These are phyloP conservation scores for Starmerella lactis-condensi DNA, from an alignment of 805 yeast genomes.

Conservation along the genomic window DNA sequence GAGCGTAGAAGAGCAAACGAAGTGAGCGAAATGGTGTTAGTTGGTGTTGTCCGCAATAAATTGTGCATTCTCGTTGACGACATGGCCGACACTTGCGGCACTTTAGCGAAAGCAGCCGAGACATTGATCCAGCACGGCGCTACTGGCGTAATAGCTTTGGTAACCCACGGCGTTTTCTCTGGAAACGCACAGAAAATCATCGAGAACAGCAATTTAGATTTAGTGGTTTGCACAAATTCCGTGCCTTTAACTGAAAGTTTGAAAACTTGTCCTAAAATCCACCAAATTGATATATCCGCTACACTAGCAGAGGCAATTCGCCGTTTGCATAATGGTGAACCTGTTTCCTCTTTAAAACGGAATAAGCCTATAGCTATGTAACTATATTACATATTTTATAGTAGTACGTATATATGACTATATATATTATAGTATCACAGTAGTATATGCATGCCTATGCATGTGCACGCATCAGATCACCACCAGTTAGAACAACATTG, in stretches of 20 bases:
- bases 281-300: slow-evolving; percentile 67
- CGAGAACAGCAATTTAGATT: slow-evolving; percentile 44
- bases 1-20: slow-evolving; percentile 92
- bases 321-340: slow-evolving; percentile 90
- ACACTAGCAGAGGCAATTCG: slow-evolving; percentile 86
- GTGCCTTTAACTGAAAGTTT: slow-evolving; percentile 61
- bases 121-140: slow-evolving; percentile 68
- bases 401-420: no score
- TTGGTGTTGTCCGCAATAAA: slow-evolving; percentile 78
- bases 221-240: slow-evolving; percentile 80
- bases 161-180: slow-evolving; percentile 86
- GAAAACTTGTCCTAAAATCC: slow-evolving; percentile 45
- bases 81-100: slow-evolving; percentile 98
- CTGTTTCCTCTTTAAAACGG: slow-evolving; percentile 69
- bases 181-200: slow-evolving; percentile 65
- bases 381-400: no score
- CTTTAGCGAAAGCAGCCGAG: slow-evolving; percentile 86
- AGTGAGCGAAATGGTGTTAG: slow-evolving; percentile 84
- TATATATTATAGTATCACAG: not conserved
- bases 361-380: no score
- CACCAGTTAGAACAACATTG: slow-evolving; percentile 32
- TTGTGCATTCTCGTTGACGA: slow-evolving; percentile 81
- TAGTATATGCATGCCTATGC: not conserved
- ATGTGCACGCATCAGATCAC: slow-evolving; percentile 7
- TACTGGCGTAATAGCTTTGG: slow-evolving; percentile 70